Evolutionary conservation across 2,329 filamentous ascomycete genomes (phyloP).

Genomic region (Fusarium globosum): DNA sequence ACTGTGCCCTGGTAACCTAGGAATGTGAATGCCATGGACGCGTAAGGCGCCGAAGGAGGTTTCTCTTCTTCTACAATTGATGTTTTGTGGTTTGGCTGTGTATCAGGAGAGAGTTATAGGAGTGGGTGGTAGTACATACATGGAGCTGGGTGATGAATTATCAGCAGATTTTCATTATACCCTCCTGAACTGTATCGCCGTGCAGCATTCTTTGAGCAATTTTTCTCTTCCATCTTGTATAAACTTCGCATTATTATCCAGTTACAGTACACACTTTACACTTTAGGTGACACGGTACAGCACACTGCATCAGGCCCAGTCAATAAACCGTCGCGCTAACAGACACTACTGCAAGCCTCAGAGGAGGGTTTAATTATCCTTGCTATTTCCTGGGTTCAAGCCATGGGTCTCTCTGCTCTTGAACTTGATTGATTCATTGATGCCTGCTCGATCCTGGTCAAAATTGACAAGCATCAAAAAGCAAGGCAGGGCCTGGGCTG

Average conservation of each 20-base stretch:
- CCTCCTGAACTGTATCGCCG: background rate
- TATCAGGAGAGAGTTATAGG: background rate
- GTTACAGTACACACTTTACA: slow-evolving; percentile 4
- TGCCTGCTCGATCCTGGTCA: slow-evolving; percentile 5
- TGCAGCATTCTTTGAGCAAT: background rate
- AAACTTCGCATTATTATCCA: background rate
- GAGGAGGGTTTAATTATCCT: slow-evolving; percentile 28
- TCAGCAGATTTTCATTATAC: background rate
- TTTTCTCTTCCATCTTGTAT: background rate
- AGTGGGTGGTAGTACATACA: background rate
- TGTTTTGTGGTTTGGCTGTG: background rate
- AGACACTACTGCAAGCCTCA: slow-evolving; percentile 40
- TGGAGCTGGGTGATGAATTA: background rate
- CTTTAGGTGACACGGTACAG: slow-evolving; percentile 1
- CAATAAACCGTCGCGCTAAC: slow-evolving; percentile 46
- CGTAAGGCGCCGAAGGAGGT: background rate
- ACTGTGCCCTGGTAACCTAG: background rate
- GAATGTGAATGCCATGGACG: slow-evolving; percentile 5
- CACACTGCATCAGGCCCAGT: slow-evolving; percentile 26
- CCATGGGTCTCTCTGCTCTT: background rate
- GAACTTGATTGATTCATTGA: background rate
- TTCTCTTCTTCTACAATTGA: background rate
- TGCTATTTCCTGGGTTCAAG: background rate
- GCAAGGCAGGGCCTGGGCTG: slow-evolving; percentile 12
- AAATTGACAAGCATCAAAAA: slow-evolving; percentile 3